A percentile compares a stretch with the other conserved stretches of the same genome.
Conservation (phyloP, 192 early-diverging fungal species). For the Rhizophagus prolifer region DNA sequence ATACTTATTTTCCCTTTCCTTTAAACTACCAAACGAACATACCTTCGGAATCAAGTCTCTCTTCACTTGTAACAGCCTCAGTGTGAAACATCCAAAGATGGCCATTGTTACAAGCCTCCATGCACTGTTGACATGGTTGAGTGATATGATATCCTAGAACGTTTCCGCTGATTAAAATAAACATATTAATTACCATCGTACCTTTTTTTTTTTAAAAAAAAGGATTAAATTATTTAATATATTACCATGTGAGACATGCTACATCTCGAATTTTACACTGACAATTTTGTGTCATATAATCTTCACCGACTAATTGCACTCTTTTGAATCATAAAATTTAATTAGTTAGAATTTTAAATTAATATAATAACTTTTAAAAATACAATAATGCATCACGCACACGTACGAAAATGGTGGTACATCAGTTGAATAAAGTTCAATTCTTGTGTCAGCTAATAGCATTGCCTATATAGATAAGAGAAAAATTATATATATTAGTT, state of each 20-base stretch:
- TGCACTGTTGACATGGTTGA: conserved; percentile 80
- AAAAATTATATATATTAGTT: neutral
- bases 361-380: neutral
- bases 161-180: conserved; percentile 55
- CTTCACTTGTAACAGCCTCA: conserved; percentile 65
- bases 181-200: neutral
- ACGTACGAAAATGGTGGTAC: conserved; percentile 69
- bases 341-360: neutral
- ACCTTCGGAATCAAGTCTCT: conserved; percentile 39
- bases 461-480: conserved; percentile 46
- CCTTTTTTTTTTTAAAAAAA: neutral
- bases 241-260: conserved; percentile 65
- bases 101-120: conserved; percentile 93
- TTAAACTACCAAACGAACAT: neutral
- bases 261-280: conserved; percentile 72
- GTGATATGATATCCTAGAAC: conserved; percentile 80
- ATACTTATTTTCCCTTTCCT: neutral
- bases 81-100: conserved; percentile 98
- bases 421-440: conserved; percentile 77
- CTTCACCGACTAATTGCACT: conserved; percentile 65
- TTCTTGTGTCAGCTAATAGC: conserved; percentile 64
- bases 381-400: neutral
- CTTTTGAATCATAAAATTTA: conserved; percentile 26
- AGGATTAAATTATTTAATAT: conserved; percentile 1
- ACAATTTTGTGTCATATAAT: conserved; percentile 71